Evolutionary conservation across 208 protist species (phyloP), one percentile per base, ranked within the genome.

Genomic region (Herpetomonas samuelpessoai): DNA sequence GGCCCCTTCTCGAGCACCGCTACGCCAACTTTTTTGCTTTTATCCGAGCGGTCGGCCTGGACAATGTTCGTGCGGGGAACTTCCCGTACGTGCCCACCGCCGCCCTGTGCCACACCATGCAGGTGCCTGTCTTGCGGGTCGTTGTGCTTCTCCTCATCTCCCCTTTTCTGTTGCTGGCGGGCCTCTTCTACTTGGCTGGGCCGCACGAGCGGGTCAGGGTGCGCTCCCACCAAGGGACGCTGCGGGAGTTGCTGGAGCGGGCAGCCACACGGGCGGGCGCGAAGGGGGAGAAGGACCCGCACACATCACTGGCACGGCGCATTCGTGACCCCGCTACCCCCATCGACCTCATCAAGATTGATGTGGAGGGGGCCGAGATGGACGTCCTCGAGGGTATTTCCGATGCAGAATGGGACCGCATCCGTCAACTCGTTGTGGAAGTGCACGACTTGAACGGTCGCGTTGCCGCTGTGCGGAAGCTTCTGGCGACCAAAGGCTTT

Each of bases 261-360:
- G 57, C 60, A 0, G 50, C 52, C 24, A 41, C 47, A 12, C 2
- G 41, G 4, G 60, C 27, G 10, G 27, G 6, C 6, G 12, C 4
- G 22, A 48, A 19, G 9, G 16, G 9, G 10, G 28, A 24, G 48
- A 22, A 39, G 6, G 24, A 21, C 19, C 54, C 24, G 24, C 48
- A 49, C 55, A 2, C 47, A 14, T 44, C 49, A 24, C 46, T 27
- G 1, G 25, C 56, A 25, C 35, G 60, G 52, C 49, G 60, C 6
- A 57, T 26, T 0, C 48, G 54, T 39, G 22, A 53, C 4, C 9
- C 51, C n/a, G 27, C 24, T 1, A 61, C 50, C 1, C 59, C 67
- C 4, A 77, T 86, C 28, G 41, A 66, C 26, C 57, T 81, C 19
- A 25, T 86, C 47, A 86, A 86, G 68, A 31, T 79, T 4, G 74